phyloP scores from a whole-genome alignment of 208 protist genomes.

The Leptomonas seymouri region DNA sequence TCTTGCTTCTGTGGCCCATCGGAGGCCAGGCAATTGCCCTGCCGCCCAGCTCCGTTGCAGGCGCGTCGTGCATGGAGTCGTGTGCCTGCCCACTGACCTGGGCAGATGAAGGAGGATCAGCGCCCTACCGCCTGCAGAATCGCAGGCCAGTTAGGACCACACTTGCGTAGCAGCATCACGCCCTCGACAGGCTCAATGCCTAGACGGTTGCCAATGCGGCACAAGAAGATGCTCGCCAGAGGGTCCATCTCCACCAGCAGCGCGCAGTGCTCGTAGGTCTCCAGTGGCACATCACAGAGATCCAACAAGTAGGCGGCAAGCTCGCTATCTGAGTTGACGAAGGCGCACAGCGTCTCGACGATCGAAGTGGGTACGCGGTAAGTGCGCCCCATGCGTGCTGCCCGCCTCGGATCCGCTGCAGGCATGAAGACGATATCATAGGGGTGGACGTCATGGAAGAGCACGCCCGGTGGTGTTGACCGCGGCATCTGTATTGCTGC shows the following conservation, averaged over 20 bases:
- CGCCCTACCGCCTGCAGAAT: slow-evolving; percentile 39
- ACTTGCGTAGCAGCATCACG: slow-evolving; percentile 50
- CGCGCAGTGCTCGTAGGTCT: slow-evolving; percentile 72
- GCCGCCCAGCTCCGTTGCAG: too few relatives aligned
- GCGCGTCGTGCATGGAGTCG: too few relatives aligned
- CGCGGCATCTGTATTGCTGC: slow-evolving; percentile 8
- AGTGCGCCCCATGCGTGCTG: slow-evolving; percentile 40
- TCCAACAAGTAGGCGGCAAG: slow-evolving; percentile 67
- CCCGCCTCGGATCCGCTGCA: slow-evolving; percentile 49
- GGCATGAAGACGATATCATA: slow-evolving; percentile 77
- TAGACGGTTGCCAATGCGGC: slow-evolving; percentile 70
- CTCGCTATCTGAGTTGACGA: slow-evolving; percentile 61
- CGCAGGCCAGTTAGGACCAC: slow-evolving; percentile 65
- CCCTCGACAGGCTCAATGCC: slow-evolving; percentile 53
- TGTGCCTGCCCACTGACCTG: too few relatives aligned
- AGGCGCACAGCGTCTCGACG: slow-evolving; percentile 50
- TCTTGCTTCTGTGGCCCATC: not conserved
- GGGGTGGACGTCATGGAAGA: slow-evolving; percentile 58
- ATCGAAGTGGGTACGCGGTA: slow-evolving; percentile 68
- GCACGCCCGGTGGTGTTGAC: slow-evolving; percentile 25
- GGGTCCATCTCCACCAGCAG: slow-evolving; percentile 55
- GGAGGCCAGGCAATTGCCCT: too few relatives aligned
- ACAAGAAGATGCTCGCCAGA: slow-evolving; percentile 73
- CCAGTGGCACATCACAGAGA: slow-evolving; percentile 62
- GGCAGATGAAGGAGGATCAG: not conserved